Evolutionary conservation across 495 filamentous ascomycete genomes (phyloP), one percentile per base, ranked within the genome.

Genomic region (Schizothecium vesticola): DNA sequence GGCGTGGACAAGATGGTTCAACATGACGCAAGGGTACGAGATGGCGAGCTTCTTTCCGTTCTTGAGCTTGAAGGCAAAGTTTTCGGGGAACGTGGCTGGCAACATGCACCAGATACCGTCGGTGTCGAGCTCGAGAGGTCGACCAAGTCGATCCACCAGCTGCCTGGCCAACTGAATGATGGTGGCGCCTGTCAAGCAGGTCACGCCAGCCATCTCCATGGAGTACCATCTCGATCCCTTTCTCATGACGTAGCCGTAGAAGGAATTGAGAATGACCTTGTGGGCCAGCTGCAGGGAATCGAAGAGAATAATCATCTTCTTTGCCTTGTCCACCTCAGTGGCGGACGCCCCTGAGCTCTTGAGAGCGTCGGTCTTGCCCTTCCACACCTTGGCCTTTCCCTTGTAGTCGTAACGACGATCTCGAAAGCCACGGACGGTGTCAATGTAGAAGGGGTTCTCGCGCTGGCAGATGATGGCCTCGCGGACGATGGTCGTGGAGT

Each of bases 51-150:
- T 98, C 84, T 97, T 98, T 66, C 95, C 96, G 73, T 93, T 95
- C 75, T 93, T 93, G 63, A 98, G 78, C 62, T 88, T 93, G 83
- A 99, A 99, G 9, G 89, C 86, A 76, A 97, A 96, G 77, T 99
- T 97, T 73, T 99, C 95, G 0, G 95, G 95, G 74, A 99, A 99
- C 0, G 92, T 94, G 3, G 92, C 95, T 0, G 95, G 95, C 72
- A 99, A 85, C 87, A 99, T 99, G 84, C 95, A 99, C 95, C 95
- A 99, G 74, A 99, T 99, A 87, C 95, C 95, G 74, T 99, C 95
- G 3, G 95, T 99, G 79, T 99, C 95, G n/a, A 99, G 86, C 80
- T 99, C 95, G 59, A 99, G 83, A 0, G 95, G 95, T 56, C 95
- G 88, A 22, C 95, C 95, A 22, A 99, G 90, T 19, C 95, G 86